Evolutionary conservation across 768 basidiomycete genomes (phyloP).

Genomic region (Russula sp.): DNA sequence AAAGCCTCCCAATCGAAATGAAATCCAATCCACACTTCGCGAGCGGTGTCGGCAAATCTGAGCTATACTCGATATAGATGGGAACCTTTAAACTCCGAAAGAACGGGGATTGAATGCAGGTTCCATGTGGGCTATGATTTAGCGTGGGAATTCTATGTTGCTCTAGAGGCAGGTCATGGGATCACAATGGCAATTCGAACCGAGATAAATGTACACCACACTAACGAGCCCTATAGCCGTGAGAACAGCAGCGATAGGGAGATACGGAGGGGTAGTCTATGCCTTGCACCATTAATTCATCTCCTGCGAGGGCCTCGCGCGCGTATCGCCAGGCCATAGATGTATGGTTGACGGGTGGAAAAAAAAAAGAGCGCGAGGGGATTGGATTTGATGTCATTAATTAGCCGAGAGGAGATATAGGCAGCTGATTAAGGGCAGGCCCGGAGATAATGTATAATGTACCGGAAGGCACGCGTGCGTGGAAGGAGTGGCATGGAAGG

Average conservation of each 20-base stretch:
- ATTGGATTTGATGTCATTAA: neutral
- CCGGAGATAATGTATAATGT: conserved; percentile 1
- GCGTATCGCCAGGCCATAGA: conserved; percentile 15
- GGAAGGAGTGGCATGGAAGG: too few species aligned
- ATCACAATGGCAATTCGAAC: neutral
- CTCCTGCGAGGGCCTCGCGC: conserved; percentile 26
- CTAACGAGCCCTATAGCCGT: conserved; percentile 25
- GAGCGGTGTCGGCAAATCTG: neutral
- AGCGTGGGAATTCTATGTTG: neutral
- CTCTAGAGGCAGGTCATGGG: neutral
- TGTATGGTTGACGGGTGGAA: conserved; percentile 9
- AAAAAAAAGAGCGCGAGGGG: conserved; percentile 22
- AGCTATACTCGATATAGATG: neutral
- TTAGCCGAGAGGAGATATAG: conserved; percentile 15
- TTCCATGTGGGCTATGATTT: neutral
- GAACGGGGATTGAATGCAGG: neutral
- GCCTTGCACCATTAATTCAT: conserved; percentile 26
- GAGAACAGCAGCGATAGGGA: conserved; percentile 19
- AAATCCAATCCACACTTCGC: too few species aligned
- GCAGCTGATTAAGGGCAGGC: conserved; percentile 16
- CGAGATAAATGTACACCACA: conserved; percentile 24
- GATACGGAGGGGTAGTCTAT: conserved; percentile 26
- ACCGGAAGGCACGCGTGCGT: neutral
- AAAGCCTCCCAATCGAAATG: too few species aligned
- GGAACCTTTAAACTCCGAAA: neutral